phyloP scores from a whole-genome alignment of 768 basidiomycete species.

The Amanita rubescens region DNA sequence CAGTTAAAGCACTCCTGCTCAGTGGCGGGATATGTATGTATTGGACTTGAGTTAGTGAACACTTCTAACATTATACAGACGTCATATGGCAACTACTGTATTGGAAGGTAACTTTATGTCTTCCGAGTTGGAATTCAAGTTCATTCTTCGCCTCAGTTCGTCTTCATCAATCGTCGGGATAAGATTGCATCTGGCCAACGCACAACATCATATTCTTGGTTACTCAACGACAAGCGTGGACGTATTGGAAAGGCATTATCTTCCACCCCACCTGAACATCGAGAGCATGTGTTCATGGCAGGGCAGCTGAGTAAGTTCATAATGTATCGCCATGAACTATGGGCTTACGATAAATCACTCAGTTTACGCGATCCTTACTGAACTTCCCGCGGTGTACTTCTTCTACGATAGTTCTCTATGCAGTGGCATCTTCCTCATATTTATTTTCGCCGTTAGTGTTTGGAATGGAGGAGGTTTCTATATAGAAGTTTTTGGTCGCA shows the following conservation, averaged over 20 bases:
- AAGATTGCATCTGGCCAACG: conserved; percentile 92
- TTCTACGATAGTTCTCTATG: conserved; percentile 75
- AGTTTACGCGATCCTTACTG: conserved; percentile 85
- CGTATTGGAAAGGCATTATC: conserved; percentile 69
- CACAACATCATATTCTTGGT: conserved; percentile 82
- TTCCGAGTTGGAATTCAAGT: conserved; percentile 3
- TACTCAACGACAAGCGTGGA: conserved; percentile 84
- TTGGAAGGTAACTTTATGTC: conserved; percentile 62
- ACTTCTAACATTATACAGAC: conserved; percentile 41
- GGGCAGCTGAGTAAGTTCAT: conserved; percentile 66
- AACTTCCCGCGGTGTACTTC: conserved; percentile 76
- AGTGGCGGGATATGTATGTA: conserved; percentile 79
- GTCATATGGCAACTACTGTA: conserved; percentile 89
- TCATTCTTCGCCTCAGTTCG: conserved; percentile 41
- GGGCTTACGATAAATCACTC: conserved; percentile 4
- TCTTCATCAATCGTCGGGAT: conserved; percentile 77
- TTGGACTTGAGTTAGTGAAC: conserved; percentile 1
- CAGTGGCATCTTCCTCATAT: conserved; percentile 70
- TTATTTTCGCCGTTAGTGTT: conserved; percentile 79
- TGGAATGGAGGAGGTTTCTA: conserved; percentile 98
- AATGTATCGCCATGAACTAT: conserved; percentile 1
- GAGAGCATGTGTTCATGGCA: conserved; percentile 70
- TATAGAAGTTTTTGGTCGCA: conserved; percentile 94
- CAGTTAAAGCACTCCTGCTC: conserved; percentile 64
- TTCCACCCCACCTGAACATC: conserved; percentile 48